Evolutionary conservation across 2,329 filamentous ascomycete species (phyloP), one percentile per base, ranked within the genome.

Genomic region (Diaporthe velutina): DNA sequence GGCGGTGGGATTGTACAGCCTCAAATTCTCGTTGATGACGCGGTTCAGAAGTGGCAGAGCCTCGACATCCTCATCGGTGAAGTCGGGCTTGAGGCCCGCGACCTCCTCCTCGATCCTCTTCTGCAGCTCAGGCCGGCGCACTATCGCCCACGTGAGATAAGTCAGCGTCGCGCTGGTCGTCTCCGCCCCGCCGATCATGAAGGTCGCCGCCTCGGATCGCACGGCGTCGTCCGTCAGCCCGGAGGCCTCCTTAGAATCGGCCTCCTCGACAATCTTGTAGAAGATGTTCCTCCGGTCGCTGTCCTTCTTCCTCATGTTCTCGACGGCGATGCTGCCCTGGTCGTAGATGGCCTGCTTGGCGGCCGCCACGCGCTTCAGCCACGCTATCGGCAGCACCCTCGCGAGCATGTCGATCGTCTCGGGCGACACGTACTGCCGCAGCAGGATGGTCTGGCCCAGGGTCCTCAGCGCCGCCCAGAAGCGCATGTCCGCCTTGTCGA

Each of bases 121-220:
- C 54, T 80, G 78, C 22, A 79, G 61, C 4, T 71, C 73, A 6
- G 77, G 74, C n/a, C 76, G 75, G 22, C 68, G 58, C 13, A 77
- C 75, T 5, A 80, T 73, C 33, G 79, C 79, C 80, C 81, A 84
- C 17, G 82, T 73, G 6, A 83, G 73, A 70, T 86, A 86, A 0
- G 84, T 86, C 70, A 87, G 68, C 0, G 83, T 83, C 7, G 82
- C 77, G 2, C 84, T 82, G 0, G 85, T 86, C 1, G 85, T 87
- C 67, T 86, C 85, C n/a, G 81, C 83, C 0, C 85, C 85, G 3
- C 85, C 85, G 10, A 85, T 72, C 57, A 87, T 86, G 64, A 84
- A 83, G 0, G 73, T 79, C 10, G 81, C 79, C 0, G 84, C 85
- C 60, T 86, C 83, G 4, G 77, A 77, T 19, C 74, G 58, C 7